phyloP scores from a whole-genome alignment of 1,139 yeast species.

The Ashbya aceris region DNA sequence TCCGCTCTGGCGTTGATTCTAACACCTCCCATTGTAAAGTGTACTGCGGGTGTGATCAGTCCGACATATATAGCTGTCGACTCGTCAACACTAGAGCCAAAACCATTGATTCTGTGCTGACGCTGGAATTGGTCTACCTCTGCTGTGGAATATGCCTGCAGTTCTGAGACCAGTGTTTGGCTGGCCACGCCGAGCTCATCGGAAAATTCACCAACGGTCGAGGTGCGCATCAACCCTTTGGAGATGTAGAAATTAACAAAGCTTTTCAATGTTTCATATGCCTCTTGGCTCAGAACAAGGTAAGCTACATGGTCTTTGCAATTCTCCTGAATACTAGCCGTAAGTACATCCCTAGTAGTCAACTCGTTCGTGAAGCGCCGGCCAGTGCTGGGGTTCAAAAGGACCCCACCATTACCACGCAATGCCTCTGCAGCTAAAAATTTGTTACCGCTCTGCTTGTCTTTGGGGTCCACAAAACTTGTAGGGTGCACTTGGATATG shows the following conservation, averaged over 20 bases:
- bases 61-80: slow-evolving; percentile 29
- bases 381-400: slow-evolving; percentile 48
- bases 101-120: slow-evolving; percentile 25
- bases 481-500: slow-evolving; percentile 80
- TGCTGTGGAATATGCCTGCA: slow-evolving; percentile 40
- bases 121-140: slow-evolving; percentile 27
- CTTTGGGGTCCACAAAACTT: slow-evolving; percentile 62
- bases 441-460: slow-evolving; percentile 43
- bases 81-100: slow-evolving; percentile 19
- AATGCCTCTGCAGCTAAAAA: slow-evolving; percentile 73
- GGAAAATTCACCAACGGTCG: slow-evolving; percentile 42
- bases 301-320: slow-evolving; percentile 36
- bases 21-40: slow-evolving; percentile 84
- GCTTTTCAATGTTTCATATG: slow-evolving; percentile 30
- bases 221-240: slow-evolving; percentile 51
- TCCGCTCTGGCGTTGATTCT: slow-evolving; percentile 51
- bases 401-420: slow-evolving; percentile 68
- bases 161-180: slow-evolving; percentile 34
- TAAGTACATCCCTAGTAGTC: slow-evolving; percentile 60
- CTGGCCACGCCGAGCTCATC: slow-evolving; percentile 35
- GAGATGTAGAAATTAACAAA: slow-evolving; percentile 60
- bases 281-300: slow-evolving; percentile 31
- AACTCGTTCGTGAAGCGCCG: slow-evolving; percentile 65
- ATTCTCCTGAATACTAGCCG: slow-evolving; percentile 36
- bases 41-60: slow-evolving; percentile 63